These are phyloP conservation scores for Penicillium nucicola DNA, from an alignment of 495 filamentous ascomycete species.

Conservation along the genomic window DNA sequence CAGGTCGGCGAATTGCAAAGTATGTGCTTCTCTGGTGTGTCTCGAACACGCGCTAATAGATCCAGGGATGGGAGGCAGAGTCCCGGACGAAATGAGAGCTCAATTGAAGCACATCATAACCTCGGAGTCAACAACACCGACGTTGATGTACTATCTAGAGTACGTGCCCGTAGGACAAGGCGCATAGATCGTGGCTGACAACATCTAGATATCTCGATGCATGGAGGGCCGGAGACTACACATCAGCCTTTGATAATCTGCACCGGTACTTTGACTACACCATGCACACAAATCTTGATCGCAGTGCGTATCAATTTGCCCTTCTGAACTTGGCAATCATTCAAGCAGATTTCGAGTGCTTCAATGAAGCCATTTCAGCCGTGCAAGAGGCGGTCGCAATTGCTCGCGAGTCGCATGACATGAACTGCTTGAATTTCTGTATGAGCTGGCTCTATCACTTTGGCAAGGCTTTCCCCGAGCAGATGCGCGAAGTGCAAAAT, in stretches of 20 bases:
- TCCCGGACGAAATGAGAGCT: slow-evolving; percentile 64
- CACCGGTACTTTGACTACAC: slow-evolving; percentile 98
- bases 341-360: slow-evolving; percentile 93
- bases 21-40: slow-evolving; percentile 34
- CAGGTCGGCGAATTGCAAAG: slow-evolving; percentile 85
- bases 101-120: slow-evolving; percentile 66
- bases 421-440: slow-evolving; percentile 89
- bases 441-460: slow-evolving; percentile 98
- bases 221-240: slow-evolving; percentile 88
- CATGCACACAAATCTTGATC: slow-evolving; percentile 75
- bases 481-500: slow-evolving; percentile 67
- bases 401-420: slow-evolving; percentile 88
- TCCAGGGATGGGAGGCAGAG: slow-evolving; percentile 61
- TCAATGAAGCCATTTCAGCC: slow-evolving; percentile 83
- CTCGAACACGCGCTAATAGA: slow-evolving; percentile 20
- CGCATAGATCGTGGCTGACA: slow-evolving; percentile 5
- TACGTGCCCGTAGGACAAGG: slow-evolving; percentile 26
- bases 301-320: slow-evolving; percentile 92
- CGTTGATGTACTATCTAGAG: slow-evolving; percentile 73
- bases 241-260: slow-evolving; percentile 82
- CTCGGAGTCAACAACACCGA: slow-evolving; percentile 63
- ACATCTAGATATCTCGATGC: slow-evolving; percentile 72
- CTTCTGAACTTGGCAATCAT: slow-evolving; percentile 90
- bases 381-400: slow-evolving; percentile 92
- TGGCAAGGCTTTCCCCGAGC: slow-evolving; percentile 73